Evolutionary conservation across 2,329 filamentous ascomycete genomes (phyloP), one percentile per base, ranked within the genome.

Genomic region (Cercospora brassicicola): DNA sequence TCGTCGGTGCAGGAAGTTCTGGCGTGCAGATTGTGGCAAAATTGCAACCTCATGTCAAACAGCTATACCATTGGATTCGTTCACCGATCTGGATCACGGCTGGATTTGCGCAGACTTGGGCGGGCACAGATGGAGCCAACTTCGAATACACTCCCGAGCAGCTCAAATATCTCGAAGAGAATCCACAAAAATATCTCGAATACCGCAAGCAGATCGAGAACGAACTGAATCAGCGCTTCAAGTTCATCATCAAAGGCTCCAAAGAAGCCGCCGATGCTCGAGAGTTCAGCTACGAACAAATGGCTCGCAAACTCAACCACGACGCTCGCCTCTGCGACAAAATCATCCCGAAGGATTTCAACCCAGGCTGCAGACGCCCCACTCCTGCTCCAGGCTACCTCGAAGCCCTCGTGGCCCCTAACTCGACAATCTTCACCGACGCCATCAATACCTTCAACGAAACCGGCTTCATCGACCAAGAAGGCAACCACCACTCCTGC

Each of bases 201-300:
- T 84, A 84, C 69, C 79, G 82, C 67, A 83, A 83, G 72, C 78
- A 81, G 64, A 79, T 84, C 64, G 82, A 85, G 67, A 80, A 81
- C 67, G 82, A 84, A 68, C 78, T 87, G 15, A 87, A 86, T 67
- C 81, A 82, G 56, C 79, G 83, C 5, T 87, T 86, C 78, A 83
- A 83, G 56, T 83, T 86, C 75, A 85, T 85, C 72, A 77, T 84
- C 70, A 85, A 84, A 72, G 82, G 81, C n/a, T 81, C 79, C 6
- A 66, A 79, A 61, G 82, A 84, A 76, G 82, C 83, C 1, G 75
- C 76, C 62, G 75, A 78, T 28, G 83, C 83, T 10, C 77, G 79
- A 7, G 78, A 80, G n/a, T 81, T 77, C 66, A 73, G 76, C 31
- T 75, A 76, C 62, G 70, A 75, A 3, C 78, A 82, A 62, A 84